Evolutionary conservation across 305 asterid species (phyloP).

Genomic region (Fraxinus angustifolia): DNA sequence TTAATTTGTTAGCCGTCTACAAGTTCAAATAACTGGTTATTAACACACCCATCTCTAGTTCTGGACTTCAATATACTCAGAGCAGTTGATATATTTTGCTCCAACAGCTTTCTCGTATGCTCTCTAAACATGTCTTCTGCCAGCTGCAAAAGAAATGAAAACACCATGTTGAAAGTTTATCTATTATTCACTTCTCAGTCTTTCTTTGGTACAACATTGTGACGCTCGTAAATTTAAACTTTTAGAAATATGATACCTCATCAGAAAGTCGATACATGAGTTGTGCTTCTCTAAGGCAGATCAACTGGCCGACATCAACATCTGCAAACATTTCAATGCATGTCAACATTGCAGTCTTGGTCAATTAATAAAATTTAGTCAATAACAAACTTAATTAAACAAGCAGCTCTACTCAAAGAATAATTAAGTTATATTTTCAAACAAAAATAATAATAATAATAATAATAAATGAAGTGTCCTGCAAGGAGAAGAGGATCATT

Average conservation of each 20-base stretch:
- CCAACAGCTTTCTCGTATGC: conserved; percentile 82
- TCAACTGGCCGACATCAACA: conserved; percentile 62
- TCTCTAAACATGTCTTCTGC: conserved; percentile 89
- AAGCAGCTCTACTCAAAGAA: neutral
- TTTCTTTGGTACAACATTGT: neutral
- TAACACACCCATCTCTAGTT: conserved; percentile 57
- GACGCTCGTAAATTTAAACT: conserved; percentile 3
- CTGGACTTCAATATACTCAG: conserved; percentile 69
- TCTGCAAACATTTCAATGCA: conserved; percentile 42
- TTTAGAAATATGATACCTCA: conserved; percentile 56
- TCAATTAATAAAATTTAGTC: conserved; percentile 10
- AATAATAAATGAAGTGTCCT: neutral
- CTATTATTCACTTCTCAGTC: conserved; percentile 13
- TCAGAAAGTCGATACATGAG: conserved; percentile 72
- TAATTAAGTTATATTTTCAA: neutral
- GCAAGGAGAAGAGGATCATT: neutral
- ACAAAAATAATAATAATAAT: neutral
- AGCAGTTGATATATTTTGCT: conserved; percentile 69
- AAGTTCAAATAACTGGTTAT: conserved; percentile 5
- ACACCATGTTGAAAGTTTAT: conserved; percentile 9
- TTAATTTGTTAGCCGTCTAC: conserved; percentile 9
- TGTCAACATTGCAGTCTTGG: conserved; percentile 20
- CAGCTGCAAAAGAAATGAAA: conserved; percentile 48
- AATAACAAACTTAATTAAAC: conserved; percentile 1
- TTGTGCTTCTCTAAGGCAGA: conserved; percentile 85